Conservation (phyloP, 73 alveolate genomes). For the Chromera velia region DNA sequence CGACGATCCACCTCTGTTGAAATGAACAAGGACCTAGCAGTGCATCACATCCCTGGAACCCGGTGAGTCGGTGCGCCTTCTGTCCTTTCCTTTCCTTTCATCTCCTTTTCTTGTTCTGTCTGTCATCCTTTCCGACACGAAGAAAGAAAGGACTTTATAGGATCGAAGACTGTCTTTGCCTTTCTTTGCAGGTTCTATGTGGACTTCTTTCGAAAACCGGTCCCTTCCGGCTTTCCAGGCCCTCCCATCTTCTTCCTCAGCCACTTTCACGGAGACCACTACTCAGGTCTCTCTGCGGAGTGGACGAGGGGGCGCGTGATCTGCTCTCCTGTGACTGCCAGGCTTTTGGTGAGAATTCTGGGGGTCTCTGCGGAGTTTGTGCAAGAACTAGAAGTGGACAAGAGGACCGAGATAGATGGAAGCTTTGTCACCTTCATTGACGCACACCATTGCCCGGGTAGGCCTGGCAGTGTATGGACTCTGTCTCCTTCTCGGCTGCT, state of each 20-base stretch:
- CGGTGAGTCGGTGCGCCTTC: neutral
- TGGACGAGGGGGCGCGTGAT: slow-evolving; percentile 60
- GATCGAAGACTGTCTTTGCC: neutral
- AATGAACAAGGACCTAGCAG: neutral
- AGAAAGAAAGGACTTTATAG: too few relatives aligned
- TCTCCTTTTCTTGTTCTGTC: neutral
- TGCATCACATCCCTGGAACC: neutral
- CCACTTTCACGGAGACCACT: slow-evolving; percentile 65
- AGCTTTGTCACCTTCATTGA: slow-evolving; percentile 49
- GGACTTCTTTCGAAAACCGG: neutral
- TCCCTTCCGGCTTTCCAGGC: too few relatives aligned
- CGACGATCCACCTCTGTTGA: too few relatives aligned
- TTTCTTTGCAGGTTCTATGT: neutral
- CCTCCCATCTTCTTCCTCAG: slow-evolving; percentile 53
- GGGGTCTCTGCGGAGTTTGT: neutral
- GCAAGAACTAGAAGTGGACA: slow-evolving; percentile 25
- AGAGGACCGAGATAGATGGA: slow-evolving; percentile 46
- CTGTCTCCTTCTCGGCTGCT: slow-evolving; percentile 39
- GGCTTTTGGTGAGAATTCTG: slow-evolving; percentile 15
- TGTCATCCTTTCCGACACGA: neutral
- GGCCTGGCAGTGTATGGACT: neutral
- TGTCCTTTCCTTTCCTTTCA: neutral
- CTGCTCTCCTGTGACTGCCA: slow-evolving; percentile 46
- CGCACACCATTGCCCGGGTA: slow-evolving; percentile 58
- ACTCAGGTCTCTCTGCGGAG: slow-evolving; percentile 53